Percentiles rank a stretch among this genome's conserved stretches.
Conservation (phyloP, 2,329 filamentous ascomycete genomes). For the Xylariales sp. region DNA sequence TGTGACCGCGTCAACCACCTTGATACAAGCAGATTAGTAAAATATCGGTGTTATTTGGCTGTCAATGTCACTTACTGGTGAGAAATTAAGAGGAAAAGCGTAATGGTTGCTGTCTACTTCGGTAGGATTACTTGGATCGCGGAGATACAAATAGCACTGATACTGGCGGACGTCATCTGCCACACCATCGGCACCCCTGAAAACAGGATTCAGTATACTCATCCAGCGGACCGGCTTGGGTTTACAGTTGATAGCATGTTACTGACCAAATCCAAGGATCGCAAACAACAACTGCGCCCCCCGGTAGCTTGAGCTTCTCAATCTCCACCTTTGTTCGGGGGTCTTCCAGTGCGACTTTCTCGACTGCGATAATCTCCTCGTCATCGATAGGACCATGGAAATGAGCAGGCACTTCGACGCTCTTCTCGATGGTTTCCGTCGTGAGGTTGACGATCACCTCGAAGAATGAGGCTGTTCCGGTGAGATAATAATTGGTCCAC, state of each 20-base stretch:
- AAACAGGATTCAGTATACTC: neutral
- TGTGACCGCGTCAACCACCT: constrained; percentile 4
- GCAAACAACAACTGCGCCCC: constrained; percentile 1
- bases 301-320: constrained; percentile 3
- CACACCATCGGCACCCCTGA: constrained; percentile 5
- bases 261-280: constrained; percentile 8
- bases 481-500: constrained; percentile 6
- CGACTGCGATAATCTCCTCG: constrained; percentile 3
- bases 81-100: constrained; percentile 4
- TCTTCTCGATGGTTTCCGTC: neutral
- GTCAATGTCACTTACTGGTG: constrained; percentile 5
- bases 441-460: constrained; percentile 2
- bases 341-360: constrained; percentile 3
- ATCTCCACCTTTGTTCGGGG: constrained; percentile 5
- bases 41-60: neutral
- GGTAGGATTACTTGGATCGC: constrained; percentile 3
- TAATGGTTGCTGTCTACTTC: constrained; percentile 8
- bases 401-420: constrained; percentile 1
- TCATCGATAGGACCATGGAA: constrained; percentile 6
- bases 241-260: neutral
- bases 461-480: constrained; percentile 6
- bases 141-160: constrained; percentile 8
- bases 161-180: constrained; percentile 2
- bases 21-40: neutral
- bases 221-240: neutral